These are phyloP conservation scores for Diaporthe aspalathi DNA, from an alignment of 2,329 filamentous ascomycete species.

Conservation along the genomic window DNA sequence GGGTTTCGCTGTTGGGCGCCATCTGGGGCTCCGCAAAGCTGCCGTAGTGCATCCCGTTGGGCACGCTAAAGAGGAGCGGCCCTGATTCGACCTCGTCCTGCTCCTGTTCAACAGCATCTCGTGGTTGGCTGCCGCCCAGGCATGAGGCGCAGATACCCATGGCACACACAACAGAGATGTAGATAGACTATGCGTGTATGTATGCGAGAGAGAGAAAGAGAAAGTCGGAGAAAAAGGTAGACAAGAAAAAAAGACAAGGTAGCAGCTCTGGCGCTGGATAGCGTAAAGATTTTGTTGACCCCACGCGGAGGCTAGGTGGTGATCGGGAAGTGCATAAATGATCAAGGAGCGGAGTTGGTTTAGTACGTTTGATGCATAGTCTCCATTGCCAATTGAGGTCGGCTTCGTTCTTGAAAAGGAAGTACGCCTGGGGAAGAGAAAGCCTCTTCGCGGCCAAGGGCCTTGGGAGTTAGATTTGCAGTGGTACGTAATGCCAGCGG, in stretches of 20 bases:
- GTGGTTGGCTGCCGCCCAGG: constrained; percentile 28
- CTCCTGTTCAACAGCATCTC: constrained; percentile 46
- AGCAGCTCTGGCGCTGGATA: neutral
- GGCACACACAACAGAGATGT: too few species aligned
- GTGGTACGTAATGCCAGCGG: constrained; percentile 29
- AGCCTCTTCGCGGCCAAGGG: constrained; percentile 3
- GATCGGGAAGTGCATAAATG: neutral
- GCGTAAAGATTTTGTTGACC: neutral
- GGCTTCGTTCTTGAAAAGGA: neutral
- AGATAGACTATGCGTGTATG: neutral
- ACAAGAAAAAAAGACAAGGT: neutral
- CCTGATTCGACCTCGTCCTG: constrained; percentile 64
- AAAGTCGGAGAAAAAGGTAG: neutral
- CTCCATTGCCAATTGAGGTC: constrained; percentile 1
- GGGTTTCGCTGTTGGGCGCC: constrained; percentile 65
- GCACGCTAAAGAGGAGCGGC: constrained; percentile 72
- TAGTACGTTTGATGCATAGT: constrained; percentile 21
- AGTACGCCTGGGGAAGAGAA: neutral
- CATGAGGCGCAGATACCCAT: constrained; percentile 37
- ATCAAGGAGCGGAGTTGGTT: neutral
- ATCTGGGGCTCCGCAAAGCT: constrained; percentile 68
- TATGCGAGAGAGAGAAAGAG: neutral
- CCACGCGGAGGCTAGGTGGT: neutral
- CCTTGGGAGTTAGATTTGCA: constrained; percentile 6
- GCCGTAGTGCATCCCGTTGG: constrained; percentile 69